Base-by-base conservation (phyloP, 805 yeast genomes). In the Ogataea henricii region DNA sequence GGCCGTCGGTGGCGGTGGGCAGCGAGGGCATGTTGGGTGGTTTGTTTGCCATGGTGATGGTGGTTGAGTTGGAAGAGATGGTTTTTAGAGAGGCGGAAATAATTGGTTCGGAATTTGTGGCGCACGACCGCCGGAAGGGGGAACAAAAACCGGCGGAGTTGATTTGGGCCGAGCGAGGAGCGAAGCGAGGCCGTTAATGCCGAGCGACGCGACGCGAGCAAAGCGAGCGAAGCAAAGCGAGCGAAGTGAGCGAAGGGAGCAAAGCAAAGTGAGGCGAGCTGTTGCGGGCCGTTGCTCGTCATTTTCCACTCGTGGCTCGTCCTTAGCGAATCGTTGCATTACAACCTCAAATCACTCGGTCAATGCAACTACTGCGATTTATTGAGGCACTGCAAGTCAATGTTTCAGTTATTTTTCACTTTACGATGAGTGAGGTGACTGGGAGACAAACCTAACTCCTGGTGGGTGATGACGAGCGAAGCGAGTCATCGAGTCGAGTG, bases 131-230 rank as follows among this genome's bases (percentile, higher is more conserved):
- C 38, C 29, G 21, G 14, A 17, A 41, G 20, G 29, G n/a, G 29
- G 14, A 33, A 30, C 41, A 37, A 37, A 37, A 23, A 20, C 41
- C 41, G 41, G 18, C 39, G 27, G 25, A 35, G 39, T n/a, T n/a
- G 27, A 22, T 17, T 13, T n/a, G 39, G 39, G n/a, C 23, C 17
- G 23, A 21, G 37, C 32, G 44, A 40, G 38, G 38, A 9, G 23
- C 27, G 27, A 22, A 22, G 32, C 40, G 45, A 27, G 37, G 44
- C 50, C 51, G 48, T 29, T 46, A 50, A 10, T 47, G 10, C 54
- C 50, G 53, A 29, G 22, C 14, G 29, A 25, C 23, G 41, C 10
- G 32, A 17, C n/a, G n/a, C 13, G 34, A 10, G 16, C 6, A 30
- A 6, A 13, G 16, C 16, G 34, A 30, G 34, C 30, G 30, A 27